Percentiles rank a stretch among this genome's conserved stretches.
Evolutionary conservation across 352 stramenopile genomes (phyloP).

Genomic region (Phytophthora cajani): DNA sequence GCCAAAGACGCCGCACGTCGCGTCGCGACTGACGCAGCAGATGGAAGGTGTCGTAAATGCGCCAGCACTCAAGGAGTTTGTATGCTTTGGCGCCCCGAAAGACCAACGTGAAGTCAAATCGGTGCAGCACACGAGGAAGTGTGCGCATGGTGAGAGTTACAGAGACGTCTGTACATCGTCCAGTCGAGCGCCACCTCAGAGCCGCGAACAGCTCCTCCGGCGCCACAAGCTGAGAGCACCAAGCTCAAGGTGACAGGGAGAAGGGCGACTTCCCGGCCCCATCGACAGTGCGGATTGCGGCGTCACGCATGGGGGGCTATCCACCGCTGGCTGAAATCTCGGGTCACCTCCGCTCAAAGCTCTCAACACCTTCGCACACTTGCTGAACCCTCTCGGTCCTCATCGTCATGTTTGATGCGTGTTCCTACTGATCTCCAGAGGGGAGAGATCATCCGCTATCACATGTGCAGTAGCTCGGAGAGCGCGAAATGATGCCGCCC

Average conservation of each 20-base stretch:
- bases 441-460: not conserved
- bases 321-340: slow-evolving; percentile 12
- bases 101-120: slow-evolving; percentile 33
- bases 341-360: not conserved
- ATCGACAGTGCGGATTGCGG: slow-evolving; percentile 17
- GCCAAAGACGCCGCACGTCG: slow-evolving; percentile 23
- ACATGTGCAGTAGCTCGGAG: too few species aligned
- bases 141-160: slow-evolving; percentile 32
- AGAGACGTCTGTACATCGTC: slow-evolving; percentile 27
- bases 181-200: slow-evolving; percentile 27
- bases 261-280: slow-evolving; percentile 19
- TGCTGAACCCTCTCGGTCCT: slow-evolving; percentile 13
- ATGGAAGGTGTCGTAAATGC: slow-evolving; percentile 21
- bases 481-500: not conserved
- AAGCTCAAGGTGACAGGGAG: slow-evolving; percentile 17
- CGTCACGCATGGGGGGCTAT: slow-evolving; percentile 19
- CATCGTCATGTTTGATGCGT: not conserved
- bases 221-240: not conserved
- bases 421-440: not conserved
- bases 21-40: slow-evolving; percentile 18
- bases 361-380: not conserved
- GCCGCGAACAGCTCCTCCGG: slow-evolving; percentile 18
- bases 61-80: slow-evolving; percentile 9
- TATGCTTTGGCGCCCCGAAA: slow-evolving; percentile 14
- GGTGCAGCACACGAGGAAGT: slow-evolving; percentile 9